These are phyloP conservation scores for Salvia hispanica DNA, from an alignment of 257 asterid genomes.

Conservation along the genomic window DNA sequence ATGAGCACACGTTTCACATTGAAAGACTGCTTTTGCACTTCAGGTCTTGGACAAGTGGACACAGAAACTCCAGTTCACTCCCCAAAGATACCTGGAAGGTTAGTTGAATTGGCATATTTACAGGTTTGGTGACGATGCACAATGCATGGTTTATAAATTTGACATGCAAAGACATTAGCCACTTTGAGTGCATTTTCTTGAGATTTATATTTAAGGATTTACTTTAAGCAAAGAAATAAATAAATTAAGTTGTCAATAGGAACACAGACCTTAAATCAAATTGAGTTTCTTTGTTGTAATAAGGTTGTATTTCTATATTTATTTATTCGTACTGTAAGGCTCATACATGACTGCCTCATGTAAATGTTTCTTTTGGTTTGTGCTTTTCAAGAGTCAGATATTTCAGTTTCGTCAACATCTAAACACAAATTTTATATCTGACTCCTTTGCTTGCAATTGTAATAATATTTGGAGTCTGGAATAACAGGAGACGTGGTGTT, in stretches of 20 bases:
- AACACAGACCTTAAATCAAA: constrained; percentile 15
- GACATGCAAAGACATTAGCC: constrained; percentile 13
- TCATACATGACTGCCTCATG: background rate
- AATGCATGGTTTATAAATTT: constrained; percentile 19
- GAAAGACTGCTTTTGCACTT: constrained; percentile 30
- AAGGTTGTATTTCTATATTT: too few species aligned
- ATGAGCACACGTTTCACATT: constrained; percentile 26
- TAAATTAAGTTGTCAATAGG: constrained; percentile 14
- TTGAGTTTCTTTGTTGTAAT: constrained; percentile 2
- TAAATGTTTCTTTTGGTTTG: background rate
- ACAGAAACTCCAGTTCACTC: constrained; percentile 73
- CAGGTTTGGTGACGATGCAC: constrained; percentile 16
- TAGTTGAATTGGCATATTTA: constrained; percentile 22
- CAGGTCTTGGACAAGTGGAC: constrained; percentile 84
- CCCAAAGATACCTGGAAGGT: constrained; percentile 68
- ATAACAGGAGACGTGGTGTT: background rate
- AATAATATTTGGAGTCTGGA: constrained; percentile 20
- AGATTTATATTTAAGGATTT: constrained; percentile 4
- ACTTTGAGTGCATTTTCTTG: constrained; percentile 5
- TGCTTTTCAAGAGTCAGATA: constrained; percentile 15
- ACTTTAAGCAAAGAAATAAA: constrained; percentile 1
- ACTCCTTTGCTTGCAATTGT: background rate
- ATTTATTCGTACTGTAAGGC: background rate
- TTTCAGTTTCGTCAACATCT: constrained; percentile 1
- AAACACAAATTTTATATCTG: background rate